phyloP scores from a whole-genome alignment of 2,329 filamentous ascomycete genomes.

The Fusarium armeniacum region DNA sequence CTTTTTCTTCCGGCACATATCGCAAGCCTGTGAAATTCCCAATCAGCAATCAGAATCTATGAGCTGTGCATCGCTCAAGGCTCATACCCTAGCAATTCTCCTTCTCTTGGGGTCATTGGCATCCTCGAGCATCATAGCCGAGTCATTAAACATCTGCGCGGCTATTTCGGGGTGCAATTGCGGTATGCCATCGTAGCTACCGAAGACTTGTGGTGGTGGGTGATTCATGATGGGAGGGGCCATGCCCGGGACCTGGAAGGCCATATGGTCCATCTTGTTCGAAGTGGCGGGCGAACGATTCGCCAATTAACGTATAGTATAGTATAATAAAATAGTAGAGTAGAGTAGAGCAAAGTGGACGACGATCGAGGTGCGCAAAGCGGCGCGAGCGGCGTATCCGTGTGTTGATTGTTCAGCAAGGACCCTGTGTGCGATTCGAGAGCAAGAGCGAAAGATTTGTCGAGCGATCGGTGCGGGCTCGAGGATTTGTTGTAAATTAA shows the following conservation, averaged over 20 bases:
- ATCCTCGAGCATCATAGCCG: slow-evolving; percentile 71
- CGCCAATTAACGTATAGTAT: slow-evolving; percentile 3
- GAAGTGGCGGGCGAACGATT: not conserved
- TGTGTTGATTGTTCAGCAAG: slow-evolving; percentile 29
- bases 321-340: not conserved
- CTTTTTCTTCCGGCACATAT: slow-evolving; percentile 97
- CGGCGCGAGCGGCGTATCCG: slow-evolving; percentile 26
- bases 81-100: slow-evolving; percentile 84
- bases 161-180: slow-evolving; percentile 70
- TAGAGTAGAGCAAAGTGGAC: slow-evolving; percentile 8
- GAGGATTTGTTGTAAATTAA: slow-evolving; percentile 1
- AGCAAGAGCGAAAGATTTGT: not conserved
- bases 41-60: slow-evolving; percentile 34
- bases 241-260: slow-evolving; percentile 71
- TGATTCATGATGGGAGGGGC: slow-evolving; percentile 74
- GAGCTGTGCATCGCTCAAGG: slow-evolving; percentile 1
- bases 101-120: slow-evolving; percentile 88
- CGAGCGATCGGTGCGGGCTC: not conserved
- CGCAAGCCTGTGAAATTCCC: slow-evolving; percentile 76
- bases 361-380: slow-evolving; percentile 18
- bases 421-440: slow-evolving; percentile 16
- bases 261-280: slow-evolving; percentile 62
- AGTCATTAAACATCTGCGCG: slow-evolving; percentile 72
- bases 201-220: slow-evolving; percentile 78
- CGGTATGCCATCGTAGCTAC: slow-evolving; percentile 73